Base-by-base conservation (phyloP, 441 rosid genomes). In the Pelargonium hybrid region DNA sequence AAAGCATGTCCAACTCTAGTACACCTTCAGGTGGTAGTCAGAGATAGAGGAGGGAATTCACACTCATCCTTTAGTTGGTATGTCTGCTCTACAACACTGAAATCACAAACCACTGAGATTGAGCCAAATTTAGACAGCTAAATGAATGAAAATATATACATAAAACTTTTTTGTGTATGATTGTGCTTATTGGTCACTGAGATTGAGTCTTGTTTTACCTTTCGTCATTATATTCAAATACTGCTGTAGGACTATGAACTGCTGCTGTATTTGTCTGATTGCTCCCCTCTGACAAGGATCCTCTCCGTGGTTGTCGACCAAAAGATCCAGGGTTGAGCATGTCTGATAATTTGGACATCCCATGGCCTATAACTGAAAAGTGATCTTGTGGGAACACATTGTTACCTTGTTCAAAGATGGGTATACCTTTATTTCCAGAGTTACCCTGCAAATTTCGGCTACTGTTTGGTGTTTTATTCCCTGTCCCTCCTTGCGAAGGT, bases 21-120 rank as follows among this genome's bases (percentile, higher is more conserved):
- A 25, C 29, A n/a, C n/a, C 29, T 25, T 25, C 29, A 25, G 29
- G 29, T 1, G 29, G 2, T 25, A 15, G 64, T 74, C 70, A 29
- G 25, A 9, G 83, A 73, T 25, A 83, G 39, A 68, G 87, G 87
- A 37, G 87, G 87, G 18, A 83, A 85, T 59, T 85, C 88, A 17
- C 15, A 78, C 29, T 85, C 88, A 70, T 83, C 78, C 76, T 75
- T 76, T 39, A 83, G 72, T 45, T 69, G 87, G 74, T 80, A 85
- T 14, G 82, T 65, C 54, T 70, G 76, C 65, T 66, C 62, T 8
- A 63, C 69, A 39, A 13, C 56, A 67, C 84, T 83, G 79, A 7
- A 74, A 67, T 69, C 67, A 68, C 71, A 76, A 43, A 70, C 68
- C 25, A 50, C 18, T 70, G 21, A 52, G 67, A 73, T 3, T 45